These are phyloP conservation scores for Tetrahymena elliotti DNA, from an alignment of 73 alveolate genomes.

Conservation along the genomic window DNA sequence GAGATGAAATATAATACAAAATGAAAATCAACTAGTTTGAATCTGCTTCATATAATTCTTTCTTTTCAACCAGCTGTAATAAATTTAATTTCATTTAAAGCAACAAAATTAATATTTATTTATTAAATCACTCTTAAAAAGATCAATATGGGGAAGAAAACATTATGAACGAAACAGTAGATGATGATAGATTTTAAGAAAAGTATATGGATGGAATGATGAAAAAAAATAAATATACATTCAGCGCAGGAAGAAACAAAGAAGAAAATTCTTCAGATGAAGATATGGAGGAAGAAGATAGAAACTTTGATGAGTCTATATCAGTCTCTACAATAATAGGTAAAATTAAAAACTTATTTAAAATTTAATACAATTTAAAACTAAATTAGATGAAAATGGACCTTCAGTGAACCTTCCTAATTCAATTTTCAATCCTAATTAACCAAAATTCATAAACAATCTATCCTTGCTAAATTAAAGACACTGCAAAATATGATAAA, in stretches of 20 bases:
- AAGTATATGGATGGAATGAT: background rate
- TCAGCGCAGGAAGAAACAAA: background rate
- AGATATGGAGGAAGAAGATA: background rate
- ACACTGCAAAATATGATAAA: background rate
- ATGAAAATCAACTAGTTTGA: background rate
- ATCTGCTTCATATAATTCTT: background rate
- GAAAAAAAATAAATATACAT: background rate
- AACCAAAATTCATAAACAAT: background rate
- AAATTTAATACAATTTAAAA: background rate
- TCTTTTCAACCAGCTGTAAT: background rate
- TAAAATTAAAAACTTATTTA: background rate
- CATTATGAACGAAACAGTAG: background rate
- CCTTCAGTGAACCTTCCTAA: background rate
- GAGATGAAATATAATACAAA: background rate
- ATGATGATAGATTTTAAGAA: background rate
- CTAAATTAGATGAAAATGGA: background rate
- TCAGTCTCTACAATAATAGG: background rate
- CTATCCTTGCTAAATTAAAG: background rate
- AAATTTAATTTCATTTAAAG: background rate
- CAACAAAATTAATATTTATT: background rate
- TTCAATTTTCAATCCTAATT: background rate
- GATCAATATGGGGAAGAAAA: background rate
- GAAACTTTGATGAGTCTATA: background rate
- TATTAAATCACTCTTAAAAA: background rate
- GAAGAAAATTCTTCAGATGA: background rate